Conservation (phyloP, 306 rosid species). For the Vigna unguiculata region DNA sequence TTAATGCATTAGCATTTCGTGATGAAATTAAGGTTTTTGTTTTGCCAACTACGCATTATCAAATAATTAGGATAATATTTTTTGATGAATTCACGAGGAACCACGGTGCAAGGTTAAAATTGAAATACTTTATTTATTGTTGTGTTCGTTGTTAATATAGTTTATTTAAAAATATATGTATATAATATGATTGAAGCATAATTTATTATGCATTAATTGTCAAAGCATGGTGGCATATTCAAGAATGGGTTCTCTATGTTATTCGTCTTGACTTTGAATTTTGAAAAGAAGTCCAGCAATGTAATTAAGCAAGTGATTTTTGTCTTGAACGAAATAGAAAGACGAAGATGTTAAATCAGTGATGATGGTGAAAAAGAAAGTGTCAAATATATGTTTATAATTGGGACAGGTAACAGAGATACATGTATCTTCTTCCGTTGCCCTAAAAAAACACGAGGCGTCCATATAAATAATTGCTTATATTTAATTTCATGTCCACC, state of each 20-base stretch:
- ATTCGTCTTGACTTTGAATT: constrained; percentile 49
- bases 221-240: background rate
- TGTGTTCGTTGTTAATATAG: too few species aligned
- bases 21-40: too few species aligned
- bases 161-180: too few species aligned
- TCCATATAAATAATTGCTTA: constrained; percentile 21
- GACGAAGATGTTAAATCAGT: background rate
- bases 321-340: background rate
- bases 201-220: background rate
- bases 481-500: constrained; percentile 2
- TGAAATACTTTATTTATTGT: too few species aligned
- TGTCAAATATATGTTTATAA: constrained; percentile 27
- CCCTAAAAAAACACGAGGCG: constrained; percentile 46
- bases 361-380: background rate
- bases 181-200: background rate
- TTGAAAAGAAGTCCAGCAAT: constrained; percentile 42
- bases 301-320: constrained; percentile 24
- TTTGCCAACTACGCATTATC: too few species aligned
- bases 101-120: too few species aligned
- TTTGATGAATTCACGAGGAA: too few species aligned
- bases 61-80: too few species aligned
- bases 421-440: constrained; percentile 41
- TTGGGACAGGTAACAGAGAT: constrained; percentile 35
- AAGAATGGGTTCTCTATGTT: constrained; percentile 37
- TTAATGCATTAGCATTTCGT: too few species aligned